A percentile compares a stretch with the other conserved stretches of the same genome.
Evolutionary conservation across 2,329 filamentous ascomycete genomes (phyloP).

Genomic region (Pseudodiploospora longispora): DNA sequence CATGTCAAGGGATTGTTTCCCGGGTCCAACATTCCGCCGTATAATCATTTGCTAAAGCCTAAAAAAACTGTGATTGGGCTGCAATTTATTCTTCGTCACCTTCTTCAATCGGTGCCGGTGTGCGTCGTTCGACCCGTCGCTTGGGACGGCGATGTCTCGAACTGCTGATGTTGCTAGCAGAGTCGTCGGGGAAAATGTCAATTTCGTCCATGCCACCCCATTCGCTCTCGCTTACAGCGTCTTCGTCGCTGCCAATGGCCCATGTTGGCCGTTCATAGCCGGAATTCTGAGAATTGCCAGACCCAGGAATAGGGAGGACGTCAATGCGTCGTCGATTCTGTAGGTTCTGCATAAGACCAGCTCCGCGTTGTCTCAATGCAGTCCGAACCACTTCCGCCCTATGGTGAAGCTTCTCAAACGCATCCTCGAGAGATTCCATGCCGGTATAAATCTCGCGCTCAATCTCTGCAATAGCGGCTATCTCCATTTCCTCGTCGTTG

Average conservation of each 20-base stretch:
- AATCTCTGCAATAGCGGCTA: constrained; percentile 80
- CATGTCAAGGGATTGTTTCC: too few species aligned
- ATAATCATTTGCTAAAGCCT: too few species aligned
- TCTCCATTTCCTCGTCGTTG: constrained; percentile 88
- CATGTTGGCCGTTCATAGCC: constrained; percentile 36
- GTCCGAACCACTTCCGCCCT: constrained; percentile 75
- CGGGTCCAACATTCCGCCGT: too few species aligned
- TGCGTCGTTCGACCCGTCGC: constrained; percentile 59
- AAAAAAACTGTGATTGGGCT: too few species aligned
- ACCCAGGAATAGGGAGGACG: constrained; percentile 40
- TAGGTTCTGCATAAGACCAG: constrained; percentile 61
- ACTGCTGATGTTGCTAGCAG: constrained; percentile 71
- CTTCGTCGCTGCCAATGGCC: constrained; percentile 34
- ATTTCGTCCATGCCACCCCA: constrained; percentile 46
- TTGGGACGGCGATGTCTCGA: constrained; percentile 60
- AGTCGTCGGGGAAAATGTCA: constrained; percentile 68
- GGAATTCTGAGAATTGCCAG: constrained; percentile 36
- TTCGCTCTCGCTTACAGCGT: constrained; percentile 48
- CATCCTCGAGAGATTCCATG: constrained; percentile 92
- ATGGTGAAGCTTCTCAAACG: constrained; percentile 83
- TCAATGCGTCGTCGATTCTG: constrained; percentile 52
- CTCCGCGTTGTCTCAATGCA: constrained; percentile 71
- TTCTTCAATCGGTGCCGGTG: constrained; percentile 65
- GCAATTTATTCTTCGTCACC: constrained; percentile 53
- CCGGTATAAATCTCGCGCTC: constrained; percentile 88